Evolutionary conservation across 1,284 basidiomycete species (phyloP), one percentile per base, ranked within the genome.

Genomic region (Neotropicomus parvogracilis): DNA sequence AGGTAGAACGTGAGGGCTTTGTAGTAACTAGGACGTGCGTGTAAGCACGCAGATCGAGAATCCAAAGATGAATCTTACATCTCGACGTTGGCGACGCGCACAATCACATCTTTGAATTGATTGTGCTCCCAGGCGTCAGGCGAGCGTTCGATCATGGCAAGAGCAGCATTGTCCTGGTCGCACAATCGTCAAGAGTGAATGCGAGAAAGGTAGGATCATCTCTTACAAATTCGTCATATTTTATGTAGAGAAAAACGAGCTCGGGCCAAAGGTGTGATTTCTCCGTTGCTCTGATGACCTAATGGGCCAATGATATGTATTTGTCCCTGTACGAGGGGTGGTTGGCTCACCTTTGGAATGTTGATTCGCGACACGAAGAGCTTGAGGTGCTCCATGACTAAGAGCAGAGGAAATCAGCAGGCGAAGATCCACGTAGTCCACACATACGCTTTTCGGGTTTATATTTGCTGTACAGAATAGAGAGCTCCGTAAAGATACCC

Each of bases 221-320:
- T 73, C 86, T 63, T 56, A 88, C 88, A 63, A 86, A 91, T 78
- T 93, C 88, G 66, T 97, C 95, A 64, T 99, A 99, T 72, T 97
- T 97, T 74, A 97, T 87, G 72, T 98, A 98, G 44, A 98, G 74
- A 81, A 95, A 99, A 39, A 99, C 95, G 16, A 98, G 81, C 67
- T 99, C 97, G n/a, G 93, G 86, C 95, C 97, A 99, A 47, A 99
- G 83, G 60, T 99, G 95, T n/a, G 91, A 93, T 63, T 89, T 88
- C 71, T 98, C 93, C 6, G 93, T 82, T 11, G 92, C 91, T 71
- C 88, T 90, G 75, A 99, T 95, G 62, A 97, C 93, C 79, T 89
- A 26, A 29, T 44, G 42, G 41, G 39, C 57, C 52, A 27, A 55
- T 63, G 38, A 44, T 39, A 33, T 31, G 19, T 31, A 37, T 2